A percentile compares a stretch with the other conserved stretches of the same genome.
phyloP scores from a whole-genome alignment of 202 grass and related monocot species.

The Panicum virgatum region DNA sequence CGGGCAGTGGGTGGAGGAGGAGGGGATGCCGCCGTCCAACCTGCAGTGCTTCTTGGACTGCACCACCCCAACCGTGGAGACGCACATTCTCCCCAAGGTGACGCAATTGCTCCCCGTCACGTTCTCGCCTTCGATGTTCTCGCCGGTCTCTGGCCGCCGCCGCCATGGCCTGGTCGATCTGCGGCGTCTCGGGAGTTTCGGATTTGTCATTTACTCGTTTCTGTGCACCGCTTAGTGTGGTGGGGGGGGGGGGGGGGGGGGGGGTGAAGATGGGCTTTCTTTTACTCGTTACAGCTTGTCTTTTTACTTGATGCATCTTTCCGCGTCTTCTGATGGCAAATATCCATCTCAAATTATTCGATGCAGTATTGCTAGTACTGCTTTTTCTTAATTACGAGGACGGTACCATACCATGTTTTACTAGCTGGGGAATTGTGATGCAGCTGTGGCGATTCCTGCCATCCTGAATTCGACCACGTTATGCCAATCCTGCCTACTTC shows the following conservation, averaged over 20 bases:
- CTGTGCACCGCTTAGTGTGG: neutral
- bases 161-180: constrained; percentile 5
- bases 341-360: neutral
- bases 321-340: constrained; percentile 15
- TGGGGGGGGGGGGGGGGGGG: too few relatives aligned
- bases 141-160: neutral
- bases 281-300: constrained; percentile 1
- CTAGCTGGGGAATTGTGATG: constrained; percentile 25
- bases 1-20: constrained; percentile 36
- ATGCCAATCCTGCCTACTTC: constrained; percentile 29
- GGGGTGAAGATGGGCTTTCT: too few relatives aligned
- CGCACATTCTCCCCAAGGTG: constrained; percentile 74
- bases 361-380: neutral
- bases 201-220: constrained; percentile 34
- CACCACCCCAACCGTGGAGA: constrained; percentile 65
- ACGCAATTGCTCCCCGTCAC: neutral
- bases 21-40: constrained; percentile 56
- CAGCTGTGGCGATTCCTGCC: constrained; percentile 18
- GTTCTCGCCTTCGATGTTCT: neutral
- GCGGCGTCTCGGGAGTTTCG: constrained; percentile 9
- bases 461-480: constrained; percentile 18
- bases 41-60: constrained; percentile 80
- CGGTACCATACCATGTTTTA: neutral
- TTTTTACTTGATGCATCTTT: neutral
- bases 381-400: neutral